Evolutionary conservation across 2,329 filamentous ascomycete genomes (phyloP).

Genomic region (Penicillium occitanis): DNA sequence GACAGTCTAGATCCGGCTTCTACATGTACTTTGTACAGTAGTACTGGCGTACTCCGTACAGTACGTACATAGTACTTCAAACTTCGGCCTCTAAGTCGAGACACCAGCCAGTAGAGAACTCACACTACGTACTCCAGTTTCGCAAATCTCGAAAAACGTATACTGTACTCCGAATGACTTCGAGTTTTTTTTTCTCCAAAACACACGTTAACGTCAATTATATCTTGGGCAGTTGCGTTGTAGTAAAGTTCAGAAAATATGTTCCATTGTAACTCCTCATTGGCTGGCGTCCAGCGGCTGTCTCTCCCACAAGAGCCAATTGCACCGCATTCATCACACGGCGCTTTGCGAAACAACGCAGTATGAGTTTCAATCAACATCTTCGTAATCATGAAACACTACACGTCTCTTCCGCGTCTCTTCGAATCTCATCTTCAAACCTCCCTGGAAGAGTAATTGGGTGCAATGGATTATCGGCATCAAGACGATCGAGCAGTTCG

Average conservation of each 20-base stretch:
- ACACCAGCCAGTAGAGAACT: neutral
- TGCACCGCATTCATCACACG: neutral
- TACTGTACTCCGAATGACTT: neutral
- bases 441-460: neutral
- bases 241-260: neutral
- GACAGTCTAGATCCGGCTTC: neutral
- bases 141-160: neutral
- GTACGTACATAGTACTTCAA: neutral
- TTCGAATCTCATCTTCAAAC: neutral
- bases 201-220: neutral
- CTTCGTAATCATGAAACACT: neutral
- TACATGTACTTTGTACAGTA: too few relatives aligned
- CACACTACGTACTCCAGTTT: neutral
- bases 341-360: neutral
- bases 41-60: too few relatives aligned
- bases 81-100: neutral
- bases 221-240: neutral
- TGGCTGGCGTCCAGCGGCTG: constrained; percentile 5
- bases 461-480: neutral
- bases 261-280: neutral
- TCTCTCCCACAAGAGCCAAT: neutral
- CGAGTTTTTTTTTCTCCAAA: neutral
- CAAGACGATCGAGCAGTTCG: neutral
- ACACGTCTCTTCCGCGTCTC: neutral
- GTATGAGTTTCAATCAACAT: neutral